Percentiles rank a stretch among this genome's conserved stretches.
phyloP scores from a whole-genome alignment of 768 basidiomycete genomes.

The Hygrocybe punicea region DNA sequence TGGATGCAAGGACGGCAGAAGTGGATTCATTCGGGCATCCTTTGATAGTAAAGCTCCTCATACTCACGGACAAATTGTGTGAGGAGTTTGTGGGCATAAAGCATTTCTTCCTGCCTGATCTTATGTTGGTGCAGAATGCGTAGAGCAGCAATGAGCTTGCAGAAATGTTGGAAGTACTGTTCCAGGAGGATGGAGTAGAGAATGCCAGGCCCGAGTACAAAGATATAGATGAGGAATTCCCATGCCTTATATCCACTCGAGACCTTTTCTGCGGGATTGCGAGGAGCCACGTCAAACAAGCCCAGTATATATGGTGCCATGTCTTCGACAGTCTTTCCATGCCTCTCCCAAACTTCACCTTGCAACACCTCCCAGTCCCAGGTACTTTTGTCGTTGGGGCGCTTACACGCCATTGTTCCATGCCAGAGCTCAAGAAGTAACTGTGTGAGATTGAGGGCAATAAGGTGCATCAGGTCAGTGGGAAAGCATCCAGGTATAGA shows the following conservation, averaged over 20 bases:
- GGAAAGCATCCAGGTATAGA: constrained; percentile 25
- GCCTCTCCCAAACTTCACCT: constrained; percentile 14
- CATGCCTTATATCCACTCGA: constrained; percentile 42
- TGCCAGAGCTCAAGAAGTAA: constrained; percentile 20
- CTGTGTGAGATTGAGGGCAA: constrained; percentile 23
- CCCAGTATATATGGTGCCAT: constrained; percentile 4
- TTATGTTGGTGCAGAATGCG: constrained; percentile 1
- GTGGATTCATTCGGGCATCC: neutral
- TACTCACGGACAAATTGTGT: constrained; percentile 6
- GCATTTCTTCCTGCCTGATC: neutral
- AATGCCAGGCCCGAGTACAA: constrained; percentile 16
- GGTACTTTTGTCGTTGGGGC: constrained; percentile 13
- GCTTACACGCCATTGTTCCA: constrained; percentile 22
- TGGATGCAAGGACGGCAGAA: constrained; percentile 9
- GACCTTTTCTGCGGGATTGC: constrained; percentile 24
- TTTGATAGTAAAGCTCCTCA: constrained; percentile 11
- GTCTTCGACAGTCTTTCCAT: constrained; percentile 12
- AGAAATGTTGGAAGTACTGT: constrained; percentile 6
- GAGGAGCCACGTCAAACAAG: constrained; percentile 24
- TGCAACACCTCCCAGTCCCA: constrained; percentile 35
- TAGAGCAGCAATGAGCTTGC: constrained; percentile 5
- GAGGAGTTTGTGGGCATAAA: neutral
- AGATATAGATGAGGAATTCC: constrained; percentile 35
- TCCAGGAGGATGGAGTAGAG: constrained; percentile 2
- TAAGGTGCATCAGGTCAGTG: constrained; percentile 34